phyloP scores from a whole-genome alignment of 768 basidiomycete genomes.

The Russula sp. region DNA sequence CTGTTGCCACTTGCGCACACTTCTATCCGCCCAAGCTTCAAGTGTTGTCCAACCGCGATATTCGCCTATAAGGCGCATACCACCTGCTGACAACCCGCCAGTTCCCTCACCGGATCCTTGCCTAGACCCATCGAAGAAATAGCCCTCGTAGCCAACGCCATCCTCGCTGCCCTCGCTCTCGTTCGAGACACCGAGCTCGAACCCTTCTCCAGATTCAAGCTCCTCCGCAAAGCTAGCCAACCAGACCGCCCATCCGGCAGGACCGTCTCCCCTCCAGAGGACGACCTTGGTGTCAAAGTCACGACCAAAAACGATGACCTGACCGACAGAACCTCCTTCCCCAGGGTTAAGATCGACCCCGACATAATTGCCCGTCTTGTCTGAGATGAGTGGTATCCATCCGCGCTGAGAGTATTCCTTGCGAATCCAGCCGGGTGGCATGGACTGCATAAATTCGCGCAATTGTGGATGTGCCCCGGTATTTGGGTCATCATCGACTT shows the following conservation, averaged over 20 bases:
- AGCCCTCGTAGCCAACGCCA: slow-evolving; percentile 77
- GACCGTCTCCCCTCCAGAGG: slow-evolving; percentile 85
- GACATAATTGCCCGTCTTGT: slow-evolving; percentile 93
- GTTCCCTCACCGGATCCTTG: slow-evolving; percentile 74
- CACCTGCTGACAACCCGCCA: slow-evolving; percentile 61
- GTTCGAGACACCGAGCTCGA: slow-evolving; percentile 56
- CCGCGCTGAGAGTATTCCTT: slow-evolving; percentile 88
- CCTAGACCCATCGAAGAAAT: slow-evolving; percentile 76
- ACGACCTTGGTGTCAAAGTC: slow-evolving; percentile 99
- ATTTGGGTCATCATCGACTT: slow-evolving; percentile 80
- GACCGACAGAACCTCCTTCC: slow-evolving; percentile 67
- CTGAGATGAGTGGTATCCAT: slow-evolving; percentile 93
- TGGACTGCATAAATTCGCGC: slow-evolving; percentile 72
- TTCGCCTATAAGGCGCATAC: slow-evolving; percentile 69
- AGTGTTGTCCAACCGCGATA: slow-evolving; percentile 90
- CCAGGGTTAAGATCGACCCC: slow-evolving; percentile 91
- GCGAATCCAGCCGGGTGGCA: slow-evolving; percentile 86
- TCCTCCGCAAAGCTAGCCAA: slow-evolving; percentile 87
- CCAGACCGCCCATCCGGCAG: slow-evolving; percentile 93
- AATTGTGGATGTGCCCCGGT: slow-evolving; percentile 76
- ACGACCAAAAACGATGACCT: slow-evolving; percentile 97
- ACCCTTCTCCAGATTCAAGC: slow-evolving; percentile 83
- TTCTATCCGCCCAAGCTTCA: slow-evolving; percentile 90
- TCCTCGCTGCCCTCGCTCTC: slow-evolving; percentile 73
- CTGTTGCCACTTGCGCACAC: slow-evolving; percentile 80